These are phyloP conservation scores for Nemophila menziesii DNA, from an alignment of 257 asterid species.

Conservation along the genomic window DNA sequence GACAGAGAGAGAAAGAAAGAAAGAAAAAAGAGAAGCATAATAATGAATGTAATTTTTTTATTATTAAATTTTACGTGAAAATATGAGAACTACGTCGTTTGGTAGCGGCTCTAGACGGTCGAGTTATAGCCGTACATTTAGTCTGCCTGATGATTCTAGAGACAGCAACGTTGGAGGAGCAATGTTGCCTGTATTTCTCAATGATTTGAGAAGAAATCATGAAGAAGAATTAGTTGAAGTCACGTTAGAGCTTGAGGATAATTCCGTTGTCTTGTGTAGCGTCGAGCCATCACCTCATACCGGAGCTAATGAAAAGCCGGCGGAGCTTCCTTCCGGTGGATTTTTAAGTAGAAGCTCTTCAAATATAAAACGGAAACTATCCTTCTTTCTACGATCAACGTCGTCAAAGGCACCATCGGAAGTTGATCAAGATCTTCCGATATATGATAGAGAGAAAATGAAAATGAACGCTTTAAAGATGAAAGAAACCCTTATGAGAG, in stretches of 20 bases:
- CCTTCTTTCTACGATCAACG: conserved; percentile 36
- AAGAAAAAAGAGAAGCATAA: neutral
- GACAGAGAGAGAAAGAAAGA: too few species aligned
- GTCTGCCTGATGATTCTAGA: conserved; percentile 30
- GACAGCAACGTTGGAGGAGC: conserved; percentile 37
- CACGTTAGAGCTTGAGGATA: conserved; percentile 65
- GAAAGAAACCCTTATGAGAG: conserved; percentile 57
- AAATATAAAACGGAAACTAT: conserved; percentile 45
- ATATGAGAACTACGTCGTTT: conserved; percentile 36
- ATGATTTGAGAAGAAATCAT: conserved; percentile 37
- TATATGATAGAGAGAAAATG: conserved; percentile 58
- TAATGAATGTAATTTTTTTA: neutral
- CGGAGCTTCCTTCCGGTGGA: conserved; percentile 7
- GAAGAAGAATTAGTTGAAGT: conserved; percentile 59
- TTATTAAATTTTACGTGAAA: neutral
- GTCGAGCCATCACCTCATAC: conserved; percentile 19
- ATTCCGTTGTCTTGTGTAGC: conserved; percentile 36
- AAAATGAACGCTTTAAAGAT: conserved; percentile 47
- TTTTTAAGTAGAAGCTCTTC: conserved; percentile 38
- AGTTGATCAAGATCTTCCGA: conserved; percentile 10
- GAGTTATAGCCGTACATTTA: conserved; percentile 38
- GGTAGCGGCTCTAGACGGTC: conserved; percentile 37
- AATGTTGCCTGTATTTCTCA: conserved; percentile 77
- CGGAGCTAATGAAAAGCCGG: conserved; percentile 1
- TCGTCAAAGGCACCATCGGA: conserved; percentile 22